These are phyloP conservation scores for Nematodospora valgi DNA, from an alignment of 805 yeast genomes.

Conservation along the genomic window DNA sequence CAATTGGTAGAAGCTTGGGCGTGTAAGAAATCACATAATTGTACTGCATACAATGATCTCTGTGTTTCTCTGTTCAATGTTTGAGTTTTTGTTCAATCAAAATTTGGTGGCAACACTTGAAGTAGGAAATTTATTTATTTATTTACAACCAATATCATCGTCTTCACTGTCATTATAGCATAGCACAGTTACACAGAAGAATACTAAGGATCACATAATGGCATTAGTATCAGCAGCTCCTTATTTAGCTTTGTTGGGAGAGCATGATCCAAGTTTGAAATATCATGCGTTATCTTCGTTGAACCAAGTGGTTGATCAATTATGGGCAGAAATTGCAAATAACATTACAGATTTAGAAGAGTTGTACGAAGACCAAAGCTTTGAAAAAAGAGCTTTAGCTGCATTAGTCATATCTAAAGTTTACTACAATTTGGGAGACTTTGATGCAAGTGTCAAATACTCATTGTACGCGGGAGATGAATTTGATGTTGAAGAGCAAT, in stretches of 20 bases:
- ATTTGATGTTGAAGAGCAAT: conserved; percentile 68
- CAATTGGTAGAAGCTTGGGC: too few relatives aligned
- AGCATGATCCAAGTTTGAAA: conserved; percentile 73
- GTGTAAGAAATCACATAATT: neutral
- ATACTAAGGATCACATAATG: conserved; percentile 24
- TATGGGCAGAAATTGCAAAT: conserved; percentile 98
- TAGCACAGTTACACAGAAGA: neutral
- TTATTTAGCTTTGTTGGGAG: conserved; percentile 82
- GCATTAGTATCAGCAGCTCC: conserved; percentile 86
- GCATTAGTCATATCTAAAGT: conserved; percentile 91
- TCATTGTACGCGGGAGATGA: conserved; percentile 81
- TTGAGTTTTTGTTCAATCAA: neutral
- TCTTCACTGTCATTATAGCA: too few relatives aligned
- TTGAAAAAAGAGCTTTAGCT: conserved; percentile 76
- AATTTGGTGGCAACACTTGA: conserved; percentile 6
- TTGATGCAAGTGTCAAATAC: conserved; percentile 83
- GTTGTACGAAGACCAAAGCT: conserved; percentile 77
- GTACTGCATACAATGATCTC: too few relatives aligned
- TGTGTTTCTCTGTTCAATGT: neutral
- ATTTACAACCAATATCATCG: conserved; percentile 3
- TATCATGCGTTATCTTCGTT: conserved; percentile 81
- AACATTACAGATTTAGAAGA: conserved; percentile 85
- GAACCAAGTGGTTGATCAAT: conserved; percentile 78
- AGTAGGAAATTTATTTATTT: neutral
- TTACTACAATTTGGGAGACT: conserved; percentile 88